Base-by-base conservation (phyloP, 768 basidiomycete genomes). In the Xerocomellus amylosporus region DNA sequence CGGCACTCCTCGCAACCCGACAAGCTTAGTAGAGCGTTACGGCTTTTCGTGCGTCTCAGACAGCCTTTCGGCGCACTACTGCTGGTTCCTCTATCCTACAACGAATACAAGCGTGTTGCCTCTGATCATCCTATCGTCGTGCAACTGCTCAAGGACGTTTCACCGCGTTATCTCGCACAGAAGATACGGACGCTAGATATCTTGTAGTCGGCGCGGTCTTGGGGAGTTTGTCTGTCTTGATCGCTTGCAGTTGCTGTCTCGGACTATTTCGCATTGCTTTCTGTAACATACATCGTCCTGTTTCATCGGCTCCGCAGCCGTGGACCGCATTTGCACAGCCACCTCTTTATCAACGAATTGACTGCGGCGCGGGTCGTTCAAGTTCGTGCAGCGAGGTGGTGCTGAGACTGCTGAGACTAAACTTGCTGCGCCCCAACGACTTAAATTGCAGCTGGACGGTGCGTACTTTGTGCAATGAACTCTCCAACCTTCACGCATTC, bases 1-100 rank as follows among this genome's bases (percentile, higher is more conserved):
- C 39, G 20, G 6, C 19, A 40, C 20, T 6, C 39, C 19, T 20
- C 19, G 12, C 44, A 4, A 19, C 44, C 31, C 24, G 24, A 48
- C n/a, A 48, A 48, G 9, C 36, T 26, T 28, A 48, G 36, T 4
- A 19, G 36, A 26, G 15, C 47, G 8, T 6, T 37, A 14, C 47
- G 36, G 3, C n/a, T 38, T 19, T 48, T 38, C 8, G 24, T 7
- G 8, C 14, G 31, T 33, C 45, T 46, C 20, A 46, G 20, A 17
- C 31, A 22, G 20, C 31, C 45, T 12, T 48, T 48, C 7, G 64
- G 65, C 64, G 61, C 42, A 1, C 12, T 28, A 9, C 14, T 45
- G 2, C 41, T 50, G 15, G 48, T 22, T 49, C 49, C 12, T n/a
- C 31, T 31, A 8, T 43, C 31, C 12, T 26, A 24, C 31, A 24